Percentiles rank a stretch among this genome's conserved stretches.
phyloP scores from a whole-genome alignment of 495 filamentous ascomycete genomes.

The Neurospora terricola region DNA sequence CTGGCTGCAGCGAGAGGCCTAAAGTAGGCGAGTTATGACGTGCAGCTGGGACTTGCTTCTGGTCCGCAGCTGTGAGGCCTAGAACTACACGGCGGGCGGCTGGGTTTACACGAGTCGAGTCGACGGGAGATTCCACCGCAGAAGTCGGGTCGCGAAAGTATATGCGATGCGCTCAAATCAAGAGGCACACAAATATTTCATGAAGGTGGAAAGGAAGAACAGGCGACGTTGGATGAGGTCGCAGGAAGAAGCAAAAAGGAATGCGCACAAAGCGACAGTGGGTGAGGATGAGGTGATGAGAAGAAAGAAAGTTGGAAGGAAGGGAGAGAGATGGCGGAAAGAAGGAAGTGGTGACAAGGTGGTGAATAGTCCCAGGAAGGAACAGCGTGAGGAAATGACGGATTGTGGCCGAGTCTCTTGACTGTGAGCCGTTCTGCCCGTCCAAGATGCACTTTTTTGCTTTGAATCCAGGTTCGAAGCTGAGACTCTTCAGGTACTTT shows the following conservation, averaged over 20 bases:
- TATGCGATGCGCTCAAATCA: neutral
- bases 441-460: neutral
- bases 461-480: neutral
- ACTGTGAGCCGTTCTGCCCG: neutral
- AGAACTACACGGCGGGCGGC: neutral
- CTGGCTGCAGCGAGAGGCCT: neutral
- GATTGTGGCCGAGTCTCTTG: neutral
- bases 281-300: neutral
- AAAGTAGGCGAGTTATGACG: neutral
- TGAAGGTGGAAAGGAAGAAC: neutral
- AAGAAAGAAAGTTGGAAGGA: neutral
- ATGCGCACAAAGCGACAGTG: neutral
- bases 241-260: neutral
- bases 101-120: neutral
- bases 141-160: neutral
- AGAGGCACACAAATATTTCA: neutral
- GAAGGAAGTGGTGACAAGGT: neutral
- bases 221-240: neutral
- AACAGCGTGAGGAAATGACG: neutral
- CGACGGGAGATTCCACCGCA: neutral
- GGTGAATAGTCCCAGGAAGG: neutral
- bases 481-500: neutral
- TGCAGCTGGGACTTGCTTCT: neutral
- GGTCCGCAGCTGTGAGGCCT: neutral
- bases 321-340: neutral